Percentiles rank a stretch among this genome's conserved stretches.
Evolutionary conservation across 208 protist genomes (phyloP).

Genomic region (Blechomonas ayalai): DNA sequence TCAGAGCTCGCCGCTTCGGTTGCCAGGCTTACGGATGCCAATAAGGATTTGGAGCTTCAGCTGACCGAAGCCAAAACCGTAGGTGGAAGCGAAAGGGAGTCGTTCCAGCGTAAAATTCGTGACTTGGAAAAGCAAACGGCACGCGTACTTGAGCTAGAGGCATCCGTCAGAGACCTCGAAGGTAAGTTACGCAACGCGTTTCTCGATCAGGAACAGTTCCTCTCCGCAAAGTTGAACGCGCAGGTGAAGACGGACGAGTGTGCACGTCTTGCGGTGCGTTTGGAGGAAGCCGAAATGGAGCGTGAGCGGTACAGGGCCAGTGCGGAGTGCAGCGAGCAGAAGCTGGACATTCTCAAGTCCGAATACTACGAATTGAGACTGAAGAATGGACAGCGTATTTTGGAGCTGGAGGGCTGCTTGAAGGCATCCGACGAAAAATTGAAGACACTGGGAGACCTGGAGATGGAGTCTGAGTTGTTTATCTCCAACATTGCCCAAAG

Average conservation of each 20-base stretch:
- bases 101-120: conserved; percentile 13
- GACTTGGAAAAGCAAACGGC: conserved; percentile 29
- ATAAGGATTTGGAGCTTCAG: conserved; percentile 39
- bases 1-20: conserved; percentile 45
- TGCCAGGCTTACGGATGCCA: conserved; percentile 35
- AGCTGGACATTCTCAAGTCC: conserved; percentile 84
- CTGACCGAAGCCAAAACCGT: conserved; percentile 42
- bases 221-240: conserved; percentile 67
- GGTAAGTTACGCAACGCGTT: conserved; percentile 30
- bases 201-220: conserved; percentile 78
- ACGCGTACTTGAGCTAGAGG: conserved; percentile 62
- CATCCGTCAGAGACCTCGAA: conserved; percentile 44
- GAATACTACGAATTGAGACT: conserved; percentile 88
- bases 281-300: conserved; percentile 80
- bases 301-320: conserved; percentile 59
- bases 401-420: conserved; percentile 69
- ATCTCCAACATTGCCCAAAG: conserved; percentile 63
- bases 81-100: conserved; percentile 25
- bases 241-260: conserved; percentile 81
- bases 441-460: conserved; percentile 68
- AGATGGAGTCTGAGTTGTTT: conserved; percentile 82
- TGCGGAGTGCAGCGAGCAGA: conserved; percentile 83
- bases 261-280: conserved; percentile 56
- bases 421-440: conserved; percentile 74
- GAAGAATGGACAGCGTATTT: conserved; percentile 60